A percentile compares a stretch with the other conserved stretches of the same genome.
These are phyloP conservation scores for Pisolithus thermaeus DNA, from an alignment of 1,284 basidiomycete species.

Conservation along the genomic window DNA sequence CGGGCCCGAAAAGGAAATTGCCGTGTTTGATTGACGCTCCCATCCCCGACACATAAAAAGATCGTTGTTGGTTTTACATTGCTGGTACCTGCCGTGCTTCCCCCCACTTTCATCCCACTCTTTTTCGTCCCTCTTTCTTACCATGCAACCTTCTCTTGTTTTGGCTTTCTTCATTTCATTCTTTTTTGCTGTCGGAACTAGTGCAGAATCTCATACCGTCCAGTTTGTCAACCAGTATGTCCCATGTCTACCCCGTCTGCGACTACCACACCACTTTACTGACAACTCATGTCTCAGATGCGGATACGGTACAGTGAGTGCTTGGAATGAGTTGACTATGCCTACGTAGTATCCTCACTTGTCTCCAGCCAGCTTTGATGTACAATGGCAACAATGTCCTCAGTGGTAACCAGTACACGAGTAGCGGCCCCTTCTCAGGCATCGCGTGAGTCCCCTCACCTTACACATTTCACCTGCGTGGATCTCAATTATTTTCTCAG, in stretches of 20 bases:
- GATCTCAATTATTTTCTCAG: slow-evolving; percentile 8
- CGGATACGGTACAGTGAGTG: slow-evolving; percentile 19
- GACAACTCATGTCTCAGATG: slow-evolving; percentile 13
- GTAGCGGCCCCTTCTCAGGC: slow-evolving; percentile 11
- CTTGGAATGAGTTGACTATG: neutral
- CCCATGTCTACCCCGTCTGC: neutral
- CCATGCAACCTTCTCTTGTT: slow-evolving; percentile 19
- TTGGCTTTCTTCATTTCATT: slow-evolving; percentile 18
- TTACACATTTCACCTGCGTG: neutral
- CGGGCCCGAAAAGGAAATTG: slow-evolving; percentile 5
- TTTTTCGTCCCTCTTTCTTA: slow-evolving; percentile 11
- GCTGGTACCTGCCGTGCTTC: slow-evolving; percentile 3
- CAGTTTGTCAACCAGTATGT: slow-evolving; percentile 24
- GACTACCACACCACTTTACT: neutral
- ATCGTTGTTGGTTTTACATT: neutral
- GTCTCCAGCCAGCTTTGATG: slow-evolving; percentile 20
- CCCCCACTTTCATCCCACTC: slow-evolving; percentile 11
- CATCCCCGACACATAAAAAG: neutral
- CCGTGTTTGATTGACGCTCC: neutral
- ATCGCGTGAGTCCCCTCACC: slow-evolving; percentile 20
- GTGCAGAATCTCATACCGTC: slow-evolving; percentile 21
- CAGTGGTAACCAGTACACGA: slow-evolving; percentile 14
- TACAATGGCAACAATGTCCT: slow-evolving; percentile 19
- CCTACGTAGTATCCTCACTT: neutral
- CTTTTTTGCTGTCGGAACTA: slow-evolving; percentile 13